Base-by-base conservation (phyloP, 805 yeast species). In the Dipodascus albidus region DNA sequence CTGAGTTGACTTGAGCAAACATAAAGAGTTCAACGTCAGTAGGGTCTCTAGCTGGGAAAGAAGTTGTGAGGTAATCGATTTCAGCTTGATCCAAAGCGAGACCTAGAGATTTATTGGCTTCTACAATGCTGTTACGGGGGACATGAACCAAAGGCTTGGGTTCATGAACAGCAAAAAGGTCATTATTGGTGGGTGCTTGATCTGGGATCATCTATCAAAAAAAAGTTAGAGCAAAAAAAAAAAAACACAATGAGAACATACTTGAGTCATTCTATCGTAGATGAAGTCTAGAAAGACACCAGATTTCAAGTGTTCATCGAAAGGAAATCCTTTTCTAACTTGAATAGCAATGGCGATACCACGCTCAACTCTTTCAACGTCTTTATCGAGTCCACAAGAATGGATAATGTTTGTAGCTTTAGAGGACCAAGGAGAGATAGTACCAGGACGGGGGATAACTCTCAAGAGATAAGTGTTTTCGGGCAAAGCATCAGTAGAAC, bases 1-100 rank as follows among this genome's bases (percentile, higher is more conserved):
- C 99, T 23, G 97, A 89, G 75, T 93, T 93, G 60, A 93, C 99
- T 73, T 93, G 99, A 47, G 99, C 99, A 75, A 93, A 93, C 97
- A 93, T 93, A 71, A 93, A 93, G 58, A 93, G 76, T 71, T 93
- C 99, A 22, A 89, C 98, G 69, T 93, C 99, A 31, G 98, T 91
- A 52, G 99, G 98, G 67, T 90, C 87, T 70, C 98, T 81, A 51
- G 83, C 75, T 54, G 81, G 85, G 73, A 93, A 93, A 1, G 97
- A 95, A 27, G 80, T 74, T 62, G 82, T 78, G 64, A 93, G 78
- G 70, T 93, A 93, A 49, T 85, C 87, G 62, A 93, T 87, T 73
- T 93, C 99, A 55, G 96, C 95, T 55, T 78, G 74, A 70, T 95
- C 98, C 62, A 93, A 75, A n/a, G 99, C 99, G 57, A 93, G 75